These are phyloP conservation scores for Leccinum ambiguum DNA, from an alignment of 1,284 basidiomycete species.

Conservation along the genomic window DNA sequence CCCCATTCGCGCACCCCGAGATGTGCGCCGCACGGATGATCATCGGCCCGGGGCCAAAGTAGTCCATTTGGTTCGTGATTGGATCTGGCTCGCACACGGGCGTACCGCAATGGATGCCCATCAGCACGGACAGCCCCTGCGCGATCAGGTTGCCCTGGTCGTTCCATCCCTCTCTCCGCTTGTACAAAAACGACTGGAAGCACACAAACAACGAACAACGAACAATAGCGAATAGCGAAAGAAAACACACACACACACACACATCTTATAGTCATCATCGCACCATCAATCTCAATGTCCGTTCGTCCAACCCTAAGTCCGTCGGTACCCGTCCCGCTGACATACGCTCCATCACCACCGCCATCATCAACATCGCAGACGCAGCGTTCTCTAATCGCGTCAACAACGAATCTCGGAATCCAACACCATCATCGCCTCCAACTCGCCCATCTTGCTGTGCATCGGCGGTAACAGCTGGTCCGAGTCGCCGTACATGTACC, in stretches of 20 bases:
- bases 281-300: constrained; percentile 40
- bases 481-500: too few species aligned
- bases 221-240: constrained; percentile 2
- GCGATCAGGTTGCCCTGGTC: too few species aligned
- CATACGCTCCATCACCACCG: constrained; percentile 27
- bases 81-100: too few species aligned
- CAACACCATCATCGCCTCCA: constrained; percentile 73
- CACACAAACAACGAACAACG: neutral
- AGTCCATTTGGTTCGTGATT: too few species aligned
- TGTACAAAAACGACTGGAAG: neutral
- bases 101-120: too few species aligned
- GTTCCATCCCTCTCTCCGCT: too few species aligned
- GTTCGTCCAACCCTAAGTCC: constrained; percentile 42
- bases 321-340: constrained; percentile 21
- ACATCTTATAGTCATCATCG: constrained; percentile 9
- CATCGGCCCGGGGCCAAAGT: too few species aligned
- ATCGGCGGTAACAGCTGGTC: constrained; percentile 33
- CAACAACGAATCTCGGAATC: constrained; percentile 57
- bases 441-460: constrained; percentile 71
- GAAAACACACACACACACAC: neutral
- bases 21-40: too few species aligned
- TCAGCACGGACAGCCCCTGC: too few species aligned
- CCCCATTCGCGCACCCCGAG: too few species aligned
- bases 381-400: constrained; percentile 83
- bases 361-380: constrained; percentile 47